Evolutionary conservation across 176 grass and related monocot genomes (phyloP).

Genomic region (Hyparrhenia diplandra): DNA sequence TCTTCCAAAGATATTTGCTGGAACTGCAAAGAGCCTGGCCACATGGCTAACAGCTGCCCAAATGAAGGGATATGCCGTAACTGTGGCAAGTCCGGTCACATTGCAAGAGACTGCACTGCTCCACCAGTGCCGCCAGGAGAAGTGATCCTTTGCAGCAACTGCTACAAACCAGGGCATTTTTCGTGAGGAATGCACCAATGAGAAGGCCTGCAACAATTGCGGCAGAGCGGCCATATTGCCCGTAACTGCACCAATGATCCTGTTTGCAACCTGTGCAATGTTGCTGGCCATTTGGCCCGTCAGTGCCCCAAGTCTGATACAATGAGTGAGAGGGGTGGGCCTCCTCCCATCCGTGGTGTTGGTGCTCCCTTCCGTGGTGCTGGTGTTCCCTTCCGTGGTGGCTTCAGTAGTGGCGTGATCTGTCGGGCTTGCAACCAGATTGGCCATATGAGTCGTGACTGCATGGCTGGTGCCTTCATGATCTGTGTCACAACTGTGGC

Average conservation of each 20-base stretch:
- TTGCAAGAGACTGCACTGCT: slow-evolving; percentile 78
- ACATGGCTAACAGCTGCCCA: slow-evolving; percentile 86
- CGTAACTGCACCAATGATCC: slow-evolving; percentile 94
- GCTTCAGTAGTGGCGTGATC: slow-evolving; percentile 62
- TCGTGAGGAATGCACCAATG: slow-evolving; percentile 83
- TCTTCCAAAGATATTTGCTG: slow-evolving; percentile 85
- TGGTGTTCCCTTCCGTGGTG: slow-evolving; percentile 17
- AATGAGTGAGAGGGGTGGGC: slow-evolving; percentile 49
- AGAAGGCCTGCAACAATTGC: slow-evolving; percentile 99
- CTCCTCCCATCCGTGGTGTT: slow-evolving; percentile 32
- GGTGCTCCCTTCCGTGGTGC: not conserved
- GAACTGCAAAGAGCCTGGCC: slow-evolving; percentile 97
- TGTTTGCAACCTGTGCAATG: slow-evolving; percentile 88
- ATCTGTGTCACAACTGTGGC: slow-evolving; percentile 93
- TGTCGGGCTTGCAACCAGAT: slow-evolving; percentile 78
- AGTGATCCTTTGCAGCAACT: slow-evolving; percentile 84
- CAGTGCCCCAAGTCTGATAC: slow-evolving; percentile 78
- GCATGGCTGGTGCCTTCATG: slow-evolving; percentile 77
- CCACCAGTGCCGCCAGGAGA: slow-evolving; percentile 66
- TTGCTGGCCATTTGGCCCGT: slow-evolving; percentile 84
- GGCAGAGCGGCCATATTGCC: slow-evolving; percentile 90
- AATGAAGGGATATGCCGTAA: slow-evolving; percentile 97
- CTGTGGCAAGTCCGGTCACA: slow-evolving; percentile 88
- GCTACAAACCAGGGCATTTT: slow-evolving; percentile 95
- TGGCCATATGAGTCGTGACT: slow-evolving; percentile 95